These are phyloP conservation scores for Aspergillus uvarum DNA, from an alignment of 2,329 filamentous ascomycete species.

Conservation along the genomic window DNA sequence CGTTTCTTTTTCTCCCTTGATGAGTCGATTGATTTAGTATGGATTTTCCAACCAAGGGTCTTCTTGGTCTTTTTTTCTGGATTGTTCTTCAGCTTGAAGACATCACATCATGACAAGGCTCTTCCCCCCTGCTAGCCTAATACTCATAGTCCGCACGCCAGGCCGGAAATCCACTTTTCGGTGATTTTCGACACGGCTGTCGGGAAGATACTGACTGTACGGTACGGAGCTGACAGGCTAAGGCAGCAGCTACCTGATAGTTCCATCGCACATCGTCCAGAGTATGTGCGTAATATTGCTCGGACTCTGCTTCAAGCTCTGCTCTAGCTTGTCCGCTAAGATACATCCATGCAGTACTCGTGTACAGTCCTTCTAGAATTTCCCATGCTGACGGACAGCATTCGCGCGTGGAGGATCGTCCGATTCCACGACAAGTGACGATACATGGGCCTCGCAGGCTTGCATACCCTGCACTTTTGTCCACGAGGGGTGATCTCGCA, in stretches of 20 bases:
- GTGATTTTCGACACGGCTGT: not conserved
- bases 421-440: not conserved
- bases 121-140: not conserved
- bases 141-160: not conserved
- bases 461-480: not conserved
- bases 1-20: constrained; percentile 1
- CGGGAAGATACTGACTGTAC: not conserved
- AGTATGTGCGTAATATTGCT: not conserved
- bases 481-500: not conserved
- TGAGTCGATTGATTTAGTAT: not conserved
- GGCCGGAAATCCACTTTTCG: not conserved
- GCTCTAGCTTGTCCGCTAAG: not conserved
- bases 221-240: not conserved
- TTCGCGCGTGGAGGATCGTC: not conserved
- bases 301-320: not conserved
- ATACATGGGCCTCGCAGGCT: not conserved
- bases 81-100: not conserved
- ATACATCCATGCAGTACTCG: not conserved
- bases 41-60: not conserved
- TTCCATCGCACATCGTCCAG: not conserved
- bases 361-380: not conserved
- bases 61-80: not conserved
- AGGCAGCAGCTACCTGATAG: not conserved
- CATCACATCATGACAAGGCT: not conserved
- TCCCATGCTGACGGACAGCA: not conserved